phyloP scores from a whole-genome alignment of 441 rosid species.

The Kokia cookei region DNA sequence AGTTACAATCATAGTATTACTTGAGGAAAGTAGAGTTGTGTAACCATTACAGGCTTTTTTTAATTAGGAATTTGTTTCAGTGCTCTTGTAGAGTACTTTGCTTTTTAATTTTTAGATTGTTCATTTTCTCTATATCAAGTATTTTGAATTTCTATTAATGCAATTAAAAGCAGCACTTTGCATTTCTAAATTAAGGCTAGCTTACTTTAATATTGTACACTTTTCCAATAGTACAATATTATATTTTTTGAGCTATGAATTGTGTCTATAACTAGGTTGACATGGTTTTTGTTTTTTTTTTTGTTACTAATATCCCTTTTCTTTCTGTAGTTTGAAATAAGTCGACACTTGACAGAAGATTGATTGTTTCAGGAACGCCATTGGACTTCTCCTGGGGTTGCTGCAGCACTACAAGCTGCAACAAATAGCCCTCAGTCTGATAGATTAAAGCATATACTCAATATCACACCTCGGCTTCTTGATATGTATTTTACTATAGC shows the following conservation, averaged over 20 bases:
- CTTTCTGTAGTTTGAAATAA: neutral
- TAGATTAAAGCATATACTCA: slow-evolving; percentile 66
- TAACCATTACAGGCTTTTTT: neutral
- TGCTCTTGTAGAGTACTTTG: neutral
- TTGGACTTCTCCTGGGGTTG: slow-evolving; percentile 64
- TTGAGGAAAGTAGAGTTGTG: neutral
- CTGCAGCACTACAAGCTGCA: slow-evolving; percentile 72
- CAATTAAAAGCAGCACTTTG: neutral
- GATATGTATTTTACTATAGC: slow-evolving; percentile 66
- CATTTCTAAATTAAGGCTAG: neutral
- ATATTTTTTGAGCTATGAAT: neutral
- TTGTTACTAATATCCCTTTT: neutral
- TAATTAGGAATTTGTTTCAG: neutral
- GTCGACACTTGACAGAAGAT: neutral
- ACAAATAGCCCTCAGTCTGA: slow-evolving; percentile 59
- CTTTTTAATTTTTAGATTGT: neutral
- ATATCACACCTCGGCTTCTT: slow-evolving; percentile 69
- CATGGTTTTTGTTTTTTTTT: neutral
- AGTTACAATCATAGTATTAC: neutral
- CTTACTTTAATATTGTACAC: neutral
- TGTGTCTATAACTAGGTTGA: neutral
- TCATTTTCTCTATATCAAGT: neutral
- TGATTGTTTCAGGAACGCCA: slow-evolving; percentile 71
- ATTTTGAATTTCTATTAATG: neutral
- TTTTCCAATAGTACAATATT: neutral